Conservation (phyloP, 306 rosid species). For the Abrus pulchellus region DNA sequence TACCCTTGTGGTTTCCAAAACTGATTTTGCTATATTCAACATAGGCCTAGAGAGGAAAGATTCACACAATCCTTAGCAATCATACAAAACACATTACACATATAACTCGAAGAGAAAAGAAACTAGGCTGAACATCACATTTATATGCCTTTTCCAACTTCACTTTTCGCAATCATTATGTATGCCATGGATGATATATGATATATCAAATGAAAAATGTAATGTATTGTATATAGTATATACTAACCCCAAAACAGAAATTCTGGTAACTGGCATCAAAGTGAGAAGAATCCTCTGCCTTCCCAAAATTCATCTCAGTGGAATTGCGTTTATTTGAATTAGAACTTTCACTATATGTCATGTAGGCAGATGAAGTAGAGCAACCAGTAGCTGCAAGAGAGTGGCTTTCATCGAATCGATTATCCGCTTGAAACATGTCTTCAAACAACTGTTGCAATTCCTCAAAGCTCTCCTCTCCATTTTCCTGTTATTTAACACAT, state of each 20-base stretch:
- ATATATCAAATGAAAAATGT: background rate
- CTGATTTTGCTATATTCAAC: background rate
- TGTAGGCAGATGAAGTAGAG: conserved; percentile 59
- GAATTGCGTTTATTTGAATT: conserved; percentile 75
- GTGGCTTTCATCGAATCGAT: conserved; percentile 49
- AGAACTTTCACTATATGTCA: conserved; percentile 53
- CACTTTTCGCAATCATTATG: conserved; percentile 21
- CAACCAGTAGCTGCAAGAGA: conserved; percentile 46
- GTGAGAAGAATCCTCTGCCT: conserved; percentile 50
- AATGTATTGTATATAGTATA: background rate
- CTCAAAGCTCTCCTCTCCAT: conserved; percentile 84
- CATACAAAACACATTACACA: background rate
- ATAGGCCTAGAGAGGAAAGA: background rate
- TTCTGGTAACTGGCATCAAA: conserved; percentile 53
- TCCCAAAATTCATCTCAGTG: conserved; percentile 60
- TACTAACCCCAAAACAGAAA: conserved; percentile 89
- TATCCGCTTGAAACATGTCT: conserved; percentile 77
- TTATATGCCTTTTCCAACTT: background rate
- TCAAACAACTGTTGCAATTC: conserved; percentile 83
- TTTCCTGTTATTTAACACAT: conserved; percentile 59
- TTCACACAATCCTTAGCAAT: background rate
- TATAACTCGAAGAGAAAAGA: conserved; percentile 13
- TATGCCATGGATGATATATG: conserved; percentile 29
- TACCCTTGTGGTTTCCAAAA: background rate
- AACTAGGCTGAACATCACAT: background rate